Conservation (phyloP, 345 rosid genomes). For the Anastatica hierochuntica region DNA sequence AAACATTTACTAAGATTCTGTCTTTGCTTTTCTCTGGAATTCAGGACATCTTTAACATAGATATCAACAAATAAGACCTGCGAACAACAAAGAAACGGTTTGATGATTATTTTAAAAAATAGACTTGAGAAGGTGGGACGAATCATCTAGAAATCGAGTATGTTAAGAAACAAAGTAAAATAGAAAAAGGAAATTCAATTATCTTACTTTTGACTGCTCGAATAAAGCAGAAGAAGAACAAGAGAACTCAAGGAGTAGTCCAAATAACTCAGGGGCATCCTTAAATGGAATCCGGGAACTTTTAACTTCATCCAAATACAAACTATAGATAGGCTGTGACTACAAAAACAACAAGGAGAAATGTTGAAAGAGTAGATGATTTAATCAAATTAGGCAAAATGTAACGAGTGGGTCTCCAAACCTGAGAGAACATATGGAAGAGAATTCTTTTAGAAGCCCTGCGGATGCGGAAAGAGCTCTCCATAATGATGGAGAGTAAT, state of each 20-base stretch:
- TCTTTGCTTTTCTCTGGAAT: constrained; percentile 65
- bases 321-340: constrained; percentile 56
- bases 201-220: constrained; percentile 58
- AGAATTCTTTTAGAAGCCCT: constrained; percentile 63
- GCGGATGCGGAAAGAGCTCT: constrained; percentile 50
- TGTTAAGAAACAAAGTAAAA: neutral
- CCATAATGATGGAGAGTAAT: constrained; percentile 49
- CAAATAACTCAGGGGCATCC: constrained; percentile 62
- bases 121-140: too few species aligned
- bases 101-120: neutral
- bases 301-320: constrained; percentile 52
- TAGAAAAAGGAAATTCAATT: neutral
- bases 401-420: constrained; percentile 16
- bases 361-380: neutral
- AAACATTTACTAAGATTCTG: constrained; percentile 54
- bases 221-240: constrained; percentile 37
- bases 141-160: neutral
- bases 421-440: constrained; percentile 79
- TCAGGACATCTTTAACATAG: constrained; percentile 75
- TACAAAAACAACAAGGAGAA: constrained; percentile 27
- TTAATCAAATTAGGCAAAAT: neutral
- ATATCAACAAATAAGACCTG: constrained; percentile 56
- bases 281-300: constrained; percentile 57
- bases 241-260: constrained; percentile 62
- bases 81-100: neutral